Evolutionary conservation across 2,329 filamentous ascomycete genomes (phyloP), one percentile per base, ranked within the genome.

Genomic region (Calonectria naviculata): DNA sequence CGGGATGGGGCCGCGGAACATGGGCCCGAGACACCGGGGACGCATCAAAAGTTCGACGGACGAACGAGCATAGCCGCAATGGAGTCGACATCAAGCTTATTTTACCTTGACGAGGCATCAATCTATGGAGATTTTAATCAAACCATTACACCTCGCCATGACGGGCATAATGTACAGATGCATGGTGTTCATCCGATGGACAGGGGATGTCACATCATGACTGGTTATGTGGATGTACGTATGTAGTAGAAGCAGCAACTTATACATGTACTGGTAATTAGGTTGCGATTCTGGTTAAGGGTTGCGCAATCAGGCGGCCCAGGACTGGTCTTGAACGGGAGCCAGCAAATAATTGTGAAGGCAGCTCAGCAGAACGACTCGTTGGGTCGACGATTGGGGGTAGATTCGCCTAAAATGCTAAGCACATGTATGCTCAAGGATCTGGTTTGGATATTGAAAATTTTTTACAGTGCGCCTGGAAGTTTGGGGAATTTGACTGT

Each of bases 21-120:
- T 71, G 65, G 68, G 64, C 64, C 68, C 58, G 65, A 71, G 60
- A 71, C 65, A 54, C 49, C 58, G 58, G 68, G 67, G 68, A 58
- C n/a, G 36, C 42, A 36, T 31, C 58, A 49, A 60, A 64, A 36
- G 36, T 44, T 44, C 44, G 64, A 52, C 62, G 42, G 62, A 62
- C 34, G 62, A 66, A 49, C 34, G 47, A 52, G 67, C 46, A 64
- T 69, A 63, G 61, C 49, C 29, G 36, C 41, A 56, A 67, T 61
- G 65, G 54, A 54, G 42, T 64, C 26, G 31, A 58, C 21, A 28
- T 67, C 54, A 47, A 67, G 26, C 26, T 42, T 29, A 28, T 21
- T 47, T 47, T 65, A 21, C 34, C 21, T 44, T 29, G 28, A 49
- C 10, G 46, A 54, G 34, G 13, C 7, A 56, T 42, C 49, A 13